Percentiles rank a stretch among this genome's conserved stretches.
phyloP scores from a whole-genome alignment of 345 rosid genomes.

The Pistacia integerrima region DNA sequence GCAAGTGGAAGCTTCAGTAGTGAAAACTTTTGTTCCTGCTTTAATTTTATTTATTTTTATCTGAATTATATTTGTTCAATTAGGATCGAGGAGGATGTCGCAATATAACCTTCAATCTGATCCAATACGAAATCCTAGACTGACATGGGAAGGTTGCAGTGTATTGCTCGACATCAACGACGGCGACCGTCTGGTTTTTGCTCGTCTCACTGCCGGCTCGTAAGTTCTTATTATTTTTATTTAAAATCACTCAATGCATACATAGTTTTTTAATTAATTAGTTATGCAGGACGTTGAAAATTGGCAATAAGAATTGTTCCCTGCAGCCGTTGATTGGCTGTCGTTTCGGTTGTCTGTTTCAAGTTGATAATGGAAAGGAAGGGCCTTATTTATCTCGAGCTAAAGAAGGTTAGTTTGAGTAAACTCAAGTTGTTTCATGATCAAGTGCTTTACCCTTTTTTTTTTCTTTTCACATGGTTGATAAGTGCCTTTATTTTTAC shows the following conservation, averaged over 20 bases:
- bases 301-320: conserved; percentile 67
- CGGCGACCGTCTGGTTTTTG: conserved; percentile 95
- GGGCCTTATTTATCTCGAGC: conserved; percentile 59
- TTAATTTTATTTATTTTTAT: background rate
- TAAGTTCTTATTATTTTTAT: conserved; percentile 31
- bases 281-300: conserved; percentile 58
- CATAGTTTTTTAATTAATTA: background rate
- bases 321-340: conserved; percentile 79
- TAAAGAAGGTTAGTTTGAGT: conserved; percentile 45
- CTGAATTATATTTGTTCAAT: background rate
- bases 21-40: background rate
- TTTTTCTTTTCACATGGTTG: background rate
- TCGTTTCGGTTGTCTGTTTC: conserved; percentile 81
- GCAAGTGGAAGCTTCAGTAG: too few species aligned
- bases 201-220: conserved; percentile 84
- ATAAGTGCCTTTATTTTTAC: background rate
- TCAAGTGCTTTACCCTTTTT: background rate
- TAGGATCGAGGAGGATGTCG: conserved; percentile 19
- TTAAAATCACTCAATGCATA: background rate
- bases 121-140: conserved; percentile 43
- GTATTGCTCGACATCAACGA: conserved; percentile 93
- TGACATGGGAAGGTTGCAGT: conserved; percentile 89
- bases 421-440: background rate
- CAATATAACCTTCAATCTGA: conserved; percentile 12
- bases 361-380: conserved; percentile 66